Evolutionary conservation across 2,329 filamentous ascomycete species (phyloP), one percentile per base, ranked within the genome.

Genomic region (Fusarium neocosmosporiellum): DNA sequence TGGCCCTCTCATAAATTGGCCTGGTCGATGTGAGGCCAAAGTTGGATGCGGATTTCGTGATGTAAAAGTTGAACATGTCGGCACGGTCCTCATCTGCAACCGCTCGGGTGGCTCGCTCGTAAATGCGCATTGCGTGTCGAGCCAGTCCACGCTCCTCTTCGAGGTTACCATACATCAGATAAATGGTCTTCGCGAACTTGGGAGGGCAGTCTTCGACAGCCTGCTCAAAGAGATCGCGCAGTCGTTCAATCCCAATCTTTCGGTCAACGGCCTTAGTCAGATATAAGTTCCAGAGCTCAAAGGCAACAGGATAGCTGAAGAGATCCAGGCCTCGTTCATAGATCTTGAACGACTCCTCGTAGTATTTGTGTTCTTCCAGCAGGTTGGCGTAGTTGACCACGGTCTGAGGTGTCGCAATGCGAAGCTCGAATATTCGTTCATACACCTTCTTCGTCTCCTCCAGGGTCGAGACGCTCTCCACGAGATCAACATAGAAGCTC

Each of bases 21-120:
- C 96, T 88, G 4, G 96, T 98, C 1, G 96, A 98, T 0, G 96
- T 95, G 59, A 99, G 89, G 34, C 97, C 96, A 79, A 99, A 99
- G 83, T 99, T 99, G 22, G 95, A 97, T 2, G 96, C 96, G 1
- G 95, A 98, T 82, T 99, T 98, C 66, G 96, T 98, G 80, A 99
- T 98, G 86, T 99, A 99, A 81, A 98, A 98, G 82, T 98, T 96
- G 86, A 98, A 99, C 95, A 99, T 98, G 78, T 98, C 95, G 68
- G 95, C 92, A 60, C 95, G 89, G 81, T 99, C 96, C 78, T 98
- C 96, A 78, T 99, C 96, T 16, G 94, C 92, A 5, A 99, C 97
- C 14, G 96, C 95, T 34, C 96, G 91, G 7, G 96, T 99, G 9
- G 96, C 96, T 66, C 96, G 93, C 84, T 99, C 97, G 83, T 99